Conservation (phyloP, 1,284 basidiomycete species). For the Bondarzewia mesenterica region DNA sequence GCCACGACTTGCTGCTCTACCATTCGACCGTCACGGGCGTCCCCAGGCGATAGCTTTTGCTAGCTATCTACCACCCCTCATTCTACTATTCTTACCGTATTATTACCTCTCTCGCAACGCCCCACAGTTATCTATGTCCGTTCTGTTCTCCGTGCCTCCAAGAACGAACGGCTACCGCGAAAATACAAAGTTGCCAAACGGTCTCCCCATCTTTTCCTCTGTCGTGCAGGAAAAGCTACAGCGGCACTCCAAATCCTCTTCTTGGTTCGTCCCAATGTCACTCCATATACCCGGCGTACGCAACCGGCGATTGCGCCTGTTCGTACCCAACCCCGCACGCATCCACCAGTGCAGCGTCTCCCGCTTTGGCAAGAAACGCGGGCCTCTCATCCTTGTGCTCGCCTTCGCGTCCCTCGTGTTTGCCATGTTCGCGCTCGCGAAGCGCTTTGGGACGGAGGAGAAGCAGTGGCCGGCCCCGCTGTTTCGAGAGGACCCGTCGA, state of each 20-base stretch:
- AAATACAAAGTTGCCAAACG: constrained; percentile 35
- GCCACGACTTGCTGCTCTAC: not conserved
- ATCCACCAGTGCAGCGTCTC: constrained; percentile 49
- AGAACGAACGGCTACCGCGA: constrained; percentile 38
- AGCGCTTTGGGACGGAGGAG: constrained; percentile 44
- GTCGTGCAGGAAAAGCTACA: constrained; percentile 64
- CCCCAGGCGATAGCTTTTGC: constrained; percentile 2
- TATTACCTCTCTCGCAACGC: constrained; percentile 4
- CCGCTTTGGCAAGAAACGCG: constrained; percentile 51
- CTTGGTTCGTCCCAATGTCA: constrained; percentile 54
- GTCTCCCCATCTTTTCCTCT: constrained; percentile 52
- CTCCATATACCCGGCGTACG: constrained; percentile 53
- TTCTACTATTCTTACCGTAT: not conserved
- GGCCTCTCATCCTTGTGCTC: constrained; percentile 40
- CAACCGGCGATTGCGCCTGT: constrained; percentile 40
- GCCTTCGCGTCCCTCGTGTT: constrained; percentile 41
- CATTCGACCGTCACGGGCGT: not conserved
- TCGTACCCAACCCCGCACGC: constrained; percentile 57
- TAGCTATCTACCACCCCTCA: constrained; percentile 1
- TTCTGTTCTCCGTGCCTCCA: constrained; percentile 40
- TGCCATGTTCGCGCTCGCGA: constrained; percentile 50
- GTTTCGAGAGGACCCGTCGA: constrained; percentile 51
- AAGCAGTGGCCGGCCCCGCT: constrained; percentile 69
- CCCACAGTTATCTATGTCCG: constrained; percentile 24
- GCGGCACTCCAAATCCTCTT: constrained; percentile 34